Evolutionary conservation across 208 protist species (phyloP).

Genomic region (Histomonas meleagridis): DNA sequence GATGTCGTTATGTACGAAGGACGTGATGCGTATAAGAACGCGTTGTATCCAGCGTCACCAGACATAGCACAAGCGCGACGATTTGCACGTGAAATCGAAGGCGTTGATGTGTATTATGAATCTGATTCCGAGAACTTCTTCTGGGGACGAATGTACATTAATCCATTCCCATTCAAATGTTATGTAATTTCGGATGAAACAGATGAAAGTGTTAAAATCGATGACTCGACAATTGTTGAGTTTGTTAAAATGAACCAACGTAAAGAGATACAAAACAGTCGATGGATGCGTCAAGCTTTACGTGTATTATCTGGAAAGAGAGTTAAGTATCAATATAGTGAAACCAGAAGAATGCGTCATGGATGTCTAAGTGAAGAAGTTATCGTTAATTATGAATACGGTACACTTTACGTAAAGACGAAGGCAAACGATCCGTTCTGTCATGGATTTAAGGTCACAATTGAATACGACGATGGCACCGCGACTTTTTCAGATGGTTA

Average conservation of each 20-base stretch:
- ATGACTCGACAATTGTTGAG: background rate
- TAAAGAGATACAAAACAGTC: background rate
- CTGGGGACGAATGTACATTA: conserved; percentile 30
- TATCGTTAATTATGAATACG: background rate
- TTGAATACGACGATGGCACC: background rate
- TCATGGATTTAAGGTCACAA: background rate
- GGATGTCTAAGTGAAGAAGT: background rate
- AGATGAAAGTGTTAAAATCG: background rate
- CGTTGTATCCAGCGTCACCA: background rate
- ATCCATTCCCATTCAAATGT: conserved; percentile 1
- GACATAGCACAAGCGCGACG: background rate
- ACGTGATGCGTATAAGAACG: background rate
- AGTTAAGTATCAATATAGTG: background rate
- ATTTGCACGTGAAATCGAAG: conserved; percentile 5
- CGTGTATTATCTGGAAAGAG: background rate
- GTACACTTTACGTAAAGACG: background rate
- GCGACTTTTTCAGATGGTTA: background rate
- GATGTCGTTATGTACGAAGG: background rate
- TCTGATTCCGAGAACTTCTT: too few species aligned
- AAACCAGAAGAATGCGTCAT: background rate
- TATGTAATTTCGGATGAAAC: background rate
- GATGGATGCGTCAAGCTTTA: background rate
- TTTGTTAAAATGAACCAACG: background rate
- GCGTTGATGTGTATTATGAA: background rate
- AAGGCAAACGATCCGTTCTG: background rate